Conservation (phyloP, 352 stramenopile species). For the Phytophthora crassamura region DNA sequence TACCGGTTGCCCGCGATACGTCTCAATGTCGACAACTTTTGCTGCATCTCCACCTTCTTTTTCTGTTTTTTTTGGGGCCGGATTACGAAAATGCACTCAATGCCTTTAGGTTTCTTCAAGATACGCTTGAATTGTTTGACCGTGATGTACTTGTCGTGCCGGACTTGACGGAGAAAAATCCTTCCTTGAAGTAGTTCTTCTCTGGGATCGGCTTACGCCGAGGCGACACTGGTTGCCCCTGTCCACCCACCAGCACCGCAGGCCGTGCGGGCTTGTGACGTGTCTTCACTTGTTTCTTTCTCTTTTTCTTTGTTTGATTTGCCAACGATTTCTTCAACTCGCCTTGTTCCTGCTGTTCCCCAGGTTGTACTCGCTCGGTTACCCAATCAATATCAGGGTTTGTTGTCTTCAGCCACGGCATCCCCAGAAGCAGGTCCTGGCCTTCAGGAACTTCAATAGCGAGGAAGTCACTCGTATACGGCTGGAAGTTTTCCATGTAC, state of each 20-base stretch:
- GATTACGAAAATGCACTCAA: constrained; percentile 16
- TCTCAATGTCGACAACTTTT: constrained; percentile 1
- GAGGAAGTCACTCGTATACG: constrained; percentile 5
- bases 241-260: background rate
- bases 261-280: background rate
- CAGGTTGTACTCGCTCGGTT: background rate
- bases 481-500: background rate
- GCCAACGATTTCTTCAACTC: background rate
- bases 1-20: too few relatives aligned
- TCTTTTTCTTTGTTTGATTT: background rate
- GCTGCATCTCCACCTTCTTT: background rate
- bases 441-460: constrained; percentile 3
- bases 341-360: background rate
- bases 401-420: constrained; percentile 9
- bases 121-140: constrained; percentile 16
- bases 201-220: background rate
- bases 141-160: constrained; percentile 17
- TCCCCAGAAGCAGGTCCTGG: constrained; percentile 17
- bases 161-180: too few relatives aligned
- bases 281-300: background rate
- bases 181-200: too few relatives aligned
- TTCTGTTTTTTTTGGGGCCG: constrained; percentile 8
- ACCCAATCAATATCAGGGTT: constrained; percentile 28
- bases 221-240: background rate
- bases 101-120: background rate